phyloP scores from a whole-genome alignment of 1,284 basidiomycete species.

The Irpex sp. region DNA sequence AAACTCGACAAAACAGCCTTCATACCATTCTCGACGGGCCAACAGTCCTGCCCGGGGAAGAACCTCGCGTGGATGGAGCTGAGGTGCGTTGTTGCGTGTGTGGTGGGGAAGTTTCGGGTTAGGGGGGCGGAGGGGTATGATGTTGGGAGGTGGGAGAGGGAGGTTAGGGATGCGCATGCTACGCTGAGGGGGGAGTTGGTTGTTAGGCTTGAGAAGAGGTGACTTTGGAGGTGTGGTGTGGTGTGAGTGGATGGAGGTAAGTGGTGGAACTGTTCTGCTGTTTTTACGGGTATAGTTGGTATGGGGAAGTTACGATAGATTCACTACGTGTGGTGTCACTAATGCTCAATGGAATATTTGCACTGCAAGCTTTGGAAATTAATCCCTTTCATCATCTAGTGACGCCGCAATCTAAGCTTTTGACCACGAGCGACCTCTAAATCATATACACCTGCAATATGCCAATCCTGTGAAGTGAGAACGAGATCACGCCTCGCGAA shows the following conservation, averaged over 20 bases:
- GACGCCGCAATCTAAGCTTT: too few relatives aligned
- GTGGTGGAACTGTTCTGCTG: background rate
- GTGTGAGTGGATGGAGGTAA: background rate
- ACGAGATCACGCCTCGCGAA: too few relatives aligned
- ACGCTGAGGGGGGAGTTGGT: constrained; percentile 7
- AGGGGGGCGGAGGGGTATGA: constrained; percentile 4
- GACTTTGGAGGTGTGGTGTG: too few relatives aligned
- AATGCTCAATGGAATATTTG: too few relatives aligned
- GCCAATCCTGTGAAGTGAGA: too few relatives aligned
- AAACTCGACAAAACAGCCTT: constrained; percentile 13
- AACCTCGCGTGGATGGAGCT: constrained; percentile 22
- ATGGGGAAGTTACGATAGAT: too few relatives aligned
- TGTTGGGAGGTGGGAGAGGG: constrained; percentile 16
- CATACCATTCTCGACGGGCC: constrained; percentile 19
- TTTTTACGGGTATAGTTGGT: too few relatives aligned
- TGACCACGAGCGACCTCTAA: too few relatives aligned
- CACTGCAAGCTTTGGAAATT: too few relatives aligned
- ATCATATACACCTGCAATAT: too few relatives aligned
- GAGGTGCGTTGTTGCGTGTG: constrained; percentile 13
- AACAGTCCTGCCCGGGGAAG: constrained; percentile 23
- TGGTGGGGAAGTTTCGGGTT: constrained; percentile 21
- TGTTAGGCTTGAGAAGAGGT: background rate
- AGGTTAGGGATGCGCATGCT: constrained; percentile 15
- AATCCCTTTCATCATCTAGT: too few relatives aligned
- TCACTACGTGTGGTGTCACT: too few relatives aligned